phyloP scores from a whole-genome alignment of 768 basidiomycete species.

The Russula brevipes region DNA sequence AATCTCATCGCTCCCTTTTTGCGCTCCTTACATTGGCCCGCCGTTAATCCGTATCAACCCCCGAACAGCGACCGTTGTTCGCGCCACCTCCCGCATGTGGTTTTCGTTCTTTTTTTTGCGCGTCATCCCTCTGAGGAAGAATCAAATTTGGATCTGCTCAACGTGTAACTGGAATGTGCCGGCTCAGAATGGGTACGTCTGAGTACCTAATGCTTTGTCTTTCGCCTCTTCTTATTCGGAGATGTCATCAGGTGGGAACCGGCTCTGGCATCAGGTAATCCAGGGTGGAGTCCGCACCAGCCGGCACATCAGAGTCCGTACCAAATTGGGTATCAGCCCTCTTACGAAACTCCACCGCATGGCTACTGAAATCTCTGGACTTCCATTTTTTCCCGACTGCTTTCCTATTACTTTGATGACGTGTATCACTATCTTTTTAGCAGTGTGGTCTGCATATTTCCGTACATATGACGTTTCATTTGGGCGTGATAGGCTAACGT shows the following conservation, averaged over 20 bases:
- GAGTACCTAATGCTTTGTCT: not conserved
- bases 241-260: conserved; percentile 28
- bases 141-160: conserved; percentile 63
- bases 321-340: conserved; percentile 32
- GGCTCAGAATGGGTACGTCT: conserved; percentile 46
- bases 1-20: conserved; percentile 22
- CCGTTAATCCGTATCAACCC: not conserved
- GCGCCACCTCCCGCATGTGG: conserved; percentile 64
- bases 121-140: conserved; percentile 56
- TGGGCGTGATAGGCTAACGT: not conserved
- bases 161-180: conserved; percentile 64
- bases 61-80: conserved; percentile 50
- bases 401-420: not conserved
- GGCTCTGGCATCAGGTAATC: conserved; percentile 15
- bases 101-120: conserved; percentile 75
- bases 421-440: not conserved
- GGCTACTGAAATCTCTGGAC: not conserved
- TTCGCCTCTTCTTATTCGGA: not conserved
- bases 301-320: conserved; percentile 35
- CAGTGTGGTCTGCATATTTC: not conserved
- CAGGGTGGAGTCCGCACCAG: conserved; percentile 17
- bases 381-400: conserved; percentile 1
- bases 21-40: not conserved
- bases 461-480: not conserved
- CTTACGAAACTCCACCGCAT: conserved; percentile 16